phyloP scores from a whole-genome alignment of 805 yeast genomes.

The Kodamaea fukazawae region DNA sequence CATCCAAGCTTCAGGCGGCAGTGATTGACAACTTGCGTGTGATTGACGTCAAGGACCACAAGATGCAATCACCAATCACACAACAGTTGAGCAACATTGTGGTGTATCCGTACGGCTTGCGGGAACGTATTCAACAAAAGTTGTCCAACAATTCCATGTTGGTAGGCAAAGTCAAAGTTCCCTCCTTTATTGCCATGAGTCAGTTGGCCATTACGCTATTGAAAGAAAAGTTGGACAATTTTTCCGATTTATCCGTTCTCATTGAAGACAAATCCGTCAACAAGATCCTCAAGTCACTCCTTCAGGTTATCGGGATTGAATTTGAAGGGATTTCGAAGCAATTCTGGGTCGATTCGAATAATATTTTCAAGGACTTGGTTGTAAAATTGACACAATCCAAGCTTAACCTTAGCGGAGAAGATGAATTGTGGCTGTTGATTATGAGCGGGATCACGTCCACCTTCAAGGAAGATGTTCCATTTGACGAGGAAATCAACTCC shows the following conservation, averaged over 20 bases:
- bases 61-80: conserved; percentile 45
- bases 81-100: conserved; percentile 54
- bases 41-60: conserved; percentile 24
- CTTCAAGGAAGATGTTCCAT: conserved; percentile 26
- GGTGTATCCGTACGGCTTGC: conserved; percentile 59
- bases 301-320: conserved; percentile 50
- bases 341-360: conserved; percentile 57
- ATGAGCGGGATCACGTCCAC: conserved; percentile 41
- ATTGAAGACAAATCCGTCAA: conserved; percentile 45
- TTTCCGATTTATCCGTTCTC: conserved; percentile 30
- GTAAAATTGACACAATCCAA: conserved; percentile 21
- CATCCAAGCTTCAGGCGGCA: conserved; percentile 60
- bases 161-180: conserved; percentile 43
- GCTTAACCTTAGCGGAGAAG: conserved; percentile 6
- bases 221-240: conserved; percentile 29
- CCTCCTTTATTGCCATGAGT: conserved; percentile 63
- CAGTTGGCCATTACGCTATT: conserved; percentile 44
- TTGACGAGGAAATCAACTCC: conserved; percentile 44
- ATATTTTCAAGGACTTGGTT: conserved; percentile 37
- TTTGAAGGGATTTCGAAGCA: conserved; percentile 35
- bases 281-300: conserved; percentile 47
- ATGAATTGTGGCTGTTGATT: conserved; percentile 41
- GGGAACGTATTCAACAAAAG: conserved; percentile 56
- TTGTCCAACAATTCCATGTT: conserved; percentile 33
- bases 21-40: conserved; percentile 50